These are phyloP conservation scores for Beauveria medogensis DNA, from an alignment of 2,329 filamentous ascomycete genomes.

Conservation along the genomic window DNA sequence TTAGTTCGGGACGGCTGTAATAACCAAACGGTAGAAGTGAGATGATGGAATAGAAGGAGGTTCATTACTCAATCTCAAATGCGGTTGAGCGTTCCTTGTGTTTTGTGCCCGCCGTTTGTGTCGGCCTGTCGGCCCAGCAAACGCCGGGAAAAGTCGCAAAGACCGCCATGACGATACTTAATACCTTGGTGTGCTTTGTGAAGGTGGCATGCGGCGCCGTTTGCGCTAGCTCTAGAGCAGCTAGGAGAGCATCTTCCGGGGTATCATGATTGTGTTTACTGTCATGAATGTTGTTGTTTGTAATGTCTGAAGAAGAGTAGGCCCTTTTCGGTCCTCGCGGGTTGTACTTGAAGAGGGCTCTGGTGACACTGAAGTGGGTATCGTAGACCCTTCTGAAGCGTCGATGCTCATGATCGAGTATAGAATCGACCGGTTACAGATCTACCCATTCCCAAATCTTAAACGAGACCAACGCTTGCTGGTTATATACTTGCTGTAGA, in stretches of 20 bases:
- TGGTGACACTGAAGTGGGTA: neutral
- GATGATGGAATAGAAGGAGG: no score
- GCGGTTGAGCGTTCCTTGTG: no score
- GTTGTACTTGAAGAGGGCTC: neutral
- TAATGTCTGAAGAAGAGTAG: neutral
- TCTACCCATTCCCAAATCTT: no score
- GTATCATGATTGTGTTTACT: no score
- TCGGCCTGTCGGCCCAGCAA: no score
- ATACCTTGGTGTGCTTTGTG: slow-evolving; percentile 17
- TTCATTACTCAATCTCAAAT: no score
- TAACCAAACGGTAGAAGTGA: no score
- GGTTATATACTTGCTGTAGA: neutral
- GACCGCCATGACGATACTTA: slow-evolving; percentile 21
- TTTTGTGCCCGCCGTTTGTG: no score
- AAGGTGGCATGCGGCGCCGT: slow-evolving; percentile 18
- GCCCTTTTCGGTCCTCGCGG: neutral
- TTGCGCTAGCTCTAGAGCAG: neutral
- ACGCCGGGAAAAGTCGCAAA: slow-evolving; percentile 18
- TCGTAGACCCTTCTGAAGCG: neutral
- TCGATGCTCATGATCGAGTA: neutral
- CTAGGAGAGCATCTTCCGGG: no score
- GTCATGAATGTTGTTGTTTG: neutral
- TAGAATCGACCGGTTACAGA: neutral
- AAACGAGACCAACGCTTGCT: neutral
- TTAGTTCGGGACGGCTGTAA: no score